phyloP scores from a whole-genome alignment of 78 protist species.

The Speleostelium caveatum region DNA sequence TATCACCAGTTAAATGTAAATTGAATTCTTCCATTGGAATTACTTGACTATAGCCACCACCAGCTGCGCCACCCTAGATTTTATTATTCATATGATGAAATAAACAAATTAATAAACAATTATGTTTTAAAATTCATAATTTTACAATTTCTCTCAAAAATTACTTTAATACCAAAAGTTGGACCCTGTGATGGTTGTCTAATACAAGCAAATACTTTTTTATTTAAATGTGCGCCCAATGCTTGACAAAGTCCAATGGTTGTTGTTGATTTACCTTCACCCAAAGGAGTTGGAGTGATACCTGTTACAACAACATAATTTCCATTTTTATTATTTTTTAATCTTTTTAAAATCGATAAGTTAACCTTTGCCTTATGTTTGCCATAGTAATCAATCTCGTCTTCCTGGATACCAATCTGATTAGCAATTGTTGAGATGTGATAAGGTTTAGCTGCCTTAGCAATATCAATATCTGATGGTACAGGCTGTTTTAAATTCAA shows the following conservation, averaged over 20 bases:
- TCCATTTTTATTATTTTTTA: conserved; percentile 74
- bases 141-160: too few relatives aligned
- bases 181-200: conserved; percentile 98
- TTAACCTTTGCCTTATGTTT: conserved; percentile 88
- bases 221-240: conserved; percentile 94
- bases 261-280: conserved; percentile 99
- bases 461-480: conserved; percentile 93
- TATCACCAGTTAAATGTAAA: conserved; percentile 98
- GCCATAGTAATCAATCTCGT: conserved; percentile 87
- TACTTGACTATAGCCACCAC: conserved; percentile 96
- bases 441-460: conserved; percentile 79
- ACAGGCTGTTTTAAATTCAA: conserved; percentile 69
- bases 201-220: conserved; percentile 89
- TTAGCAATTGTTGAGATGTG: conserved; percentile 72
- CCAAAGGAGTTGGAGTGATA: conserved; percentile 97
- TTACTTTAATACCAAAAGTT: conserved; percentile 98
- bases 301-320: conserved; percentile 97
- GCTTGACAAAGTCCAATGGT: conserved; percentile 98
- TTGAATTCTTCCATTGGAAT: conserved; percentile 99
- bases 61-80: conserved; percentile 95
- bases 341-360: conserved; percentile 82
- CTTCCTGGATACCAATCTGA: conserved; percentile 71
- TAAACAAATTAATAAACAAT: background rate
- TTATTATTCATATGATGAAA: background rate
- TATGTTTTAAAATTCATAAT: background rate